A percentile compares a stretch with the other conserved stretches of the same genome.
Evolutionary conservation across 108 stramenopile species (phyloP).

Genomic region (Skeletonema costatum): DNA sequence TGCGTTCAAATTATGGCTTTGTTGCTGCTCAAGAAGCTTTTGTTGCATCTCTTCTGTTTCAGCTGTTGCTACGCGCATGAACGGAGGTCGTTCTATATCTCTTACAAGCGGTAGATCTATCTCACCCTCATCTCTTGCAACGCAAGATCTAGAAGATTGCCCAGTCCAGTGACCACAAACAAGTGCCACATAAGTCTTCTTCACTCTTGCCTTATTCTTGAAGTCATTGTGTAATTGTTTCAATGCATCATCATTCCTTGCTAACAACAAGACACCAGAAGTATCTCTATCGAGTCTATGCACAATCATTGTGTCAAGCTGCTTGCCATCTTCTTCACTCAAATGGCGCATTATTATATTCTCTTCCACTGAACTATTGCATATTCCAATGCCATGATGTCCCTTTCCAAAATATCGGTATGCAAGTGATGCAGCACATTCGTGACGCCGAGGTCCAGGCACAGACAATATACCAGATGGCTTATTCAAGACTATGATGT

Average conservation of each 20-base stretch:
- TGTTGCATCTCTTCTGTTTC: slow-evolving; percentile 6
- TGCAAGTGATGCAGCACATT: slow-evolving; percentile 60
- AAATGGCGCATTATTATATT: background rate
- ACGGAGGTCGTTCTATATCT: slow-evolving; percentile 67
- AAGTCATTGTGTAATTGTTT: slow-evolving; percentile 57
- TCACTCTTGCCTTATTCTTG: slow-evolving; percentile 22
- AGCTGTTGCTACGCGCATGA: slow-evolving; percentile 68
- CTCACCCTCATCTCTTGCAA: slow-evolving; percentile 56
- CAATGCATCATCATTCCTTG: slow-evolving; percentile 57
- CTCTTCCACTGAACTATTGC: background rate
- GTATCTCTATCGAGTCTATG: slow-evolving; percentile 83
- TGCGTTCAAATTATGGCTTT: slow-evolving; percentile 38
- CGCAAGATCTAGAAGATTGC: background rate
- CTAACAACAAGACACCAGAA: slow-evolving; percentile 67
- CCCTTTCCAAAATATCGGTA: slow-evolving; percentile 43
- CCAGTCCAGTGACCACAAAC: slow-evolving; percentile 38
- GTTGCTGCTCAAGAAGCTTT: slow-evolving; percentile 3
- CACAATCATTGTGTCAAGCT: slow-evolving; percentile 65
- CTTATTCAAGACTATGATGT: slow-evolving; percentile 71
- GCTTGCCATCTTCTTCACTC: slow-evolving; percentile 3
- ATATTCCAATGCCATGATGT: background rate
- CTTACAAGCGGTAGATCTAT: slow-evolving; percentile 73
- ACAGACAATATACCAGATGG: slow-evolving; percentile 69
- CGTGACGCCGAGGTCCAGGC: slow-evolving; percentile 73
- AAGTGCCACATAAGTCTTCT: slow-evolving; percentile 27